Evolutionary conservation across 2,329 filamentous ascomycete species (phyloP), one percentile per base, ranked within the genome.

Genomic region (Phoma herbarum): DNA sequence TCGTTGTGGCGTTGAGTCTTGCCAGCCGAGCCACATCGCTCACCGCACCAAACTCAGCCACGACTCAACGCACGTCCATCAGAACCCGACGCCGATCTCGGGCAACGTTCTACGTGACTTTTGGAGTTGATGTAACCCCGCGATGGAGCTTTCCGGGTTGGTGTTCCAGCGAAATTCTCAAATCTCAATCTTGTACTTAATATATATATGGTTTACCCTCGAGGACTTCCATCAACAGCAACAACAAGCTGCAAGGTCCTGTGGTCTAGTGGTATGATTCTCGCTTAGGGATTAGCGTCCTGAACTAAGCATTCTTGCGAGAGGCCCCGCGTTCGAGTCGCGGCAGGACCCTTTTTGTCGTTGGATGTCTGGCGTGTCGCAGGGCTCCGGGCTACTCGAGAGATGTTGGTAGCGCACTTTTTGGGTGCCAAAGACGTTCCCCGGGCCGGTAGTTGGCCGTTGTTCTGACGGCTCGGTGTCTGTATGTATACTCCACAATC

Each of bases 211-310:
- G 26, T 28, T 28, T 28, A 10, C 10, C 8, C 8, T 10, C 10
- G 8, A 10, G 4, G 2, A 33, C 3, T 16, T 39, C 6, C 35
- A 39, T 39, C 35, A 39, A 11, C 5, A 37, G 33, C 33, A 7
- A 5, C 33, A 18, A 37, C n/a, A 5, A 37, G 33, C 33, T 18
- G 26, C 8, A 2, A 37, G 35, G 35, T 39, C 35, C 35, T 39
- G 35, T 39, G 35, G 35, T 39, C 41, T 44, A 26, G 41, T 44
- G 41, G 41, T 44, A 42, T 41, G 33, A 50, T 88, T 87, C 85
- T 86, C 85, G 85, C 86, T 87, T 87, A 88, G 86, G 85, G 85
- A 74, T 7, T 39, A 11, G 9, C n/a, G n/a, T 20, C n/a, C 18
- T 18, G 16, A 54, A 46, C 58, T 65, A 62, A 66, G 60, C 47